Base-by-base conservation (phyloP, 2,329 filamentous ascomycete genomes). In the Nigrospora osmanthi region DNA sequence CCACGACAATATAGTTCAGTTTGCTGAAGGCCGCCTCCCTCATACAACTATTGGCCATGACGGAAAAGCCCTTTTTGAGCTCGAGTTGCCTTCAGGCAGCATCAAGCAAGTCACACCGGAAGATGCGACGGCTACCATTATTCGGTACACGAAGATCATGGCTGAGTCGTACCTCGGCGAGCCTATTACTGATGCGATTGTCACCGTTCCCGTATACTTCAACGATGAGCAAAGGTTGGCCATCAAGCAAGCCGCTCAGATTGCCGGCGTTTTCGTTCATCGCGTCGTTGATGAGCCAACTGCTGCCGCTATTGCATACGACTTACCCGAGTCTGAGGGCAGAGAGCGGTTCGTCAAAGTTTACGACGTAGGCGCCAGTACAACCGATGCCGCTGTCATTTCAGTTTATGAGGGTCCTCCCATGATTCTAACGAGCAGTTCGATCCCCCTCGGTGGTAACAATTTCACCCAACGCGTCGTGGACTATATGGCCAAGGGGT, bases 381-480 rank as follows among this genome's bases (percentile, higher is more conserved):
- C 88, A 56, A 93, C 93, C 64, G 88, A 94, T 88, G 87, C 93
- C 42, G 91, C 89, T 44, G 87, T 95, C 54, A 81, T 95, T 46
- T 93, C 86, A 47, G 93, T 94, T 54, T 89, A 95, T 59, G 77
- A 89, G 64, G 90, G 90, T 66, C 87, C 95, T 58, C 95, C 95
- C 65, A 89, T 95, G 76, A 90, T 96, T 58, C 72, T 91, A 69
- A 95, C 89, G 60, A 89, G 89, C 65, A 89, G 90, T 89, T 90
- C 95, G 68, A 95, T 89, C 60, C 90, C 95, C 70, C 81, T 96
- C 58, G 90, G 90, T 85, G 90, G 90, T 83, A 89, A 97, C 72
- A 93, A 97, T 76, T 97, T 97, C 69, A 91, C 97, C 70, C 89
- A 97, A 80, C 85, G 91, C 66, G 80, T 97, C 69, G 95, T 97